These are phyloP conservation scores for Podospora tetraspora DNA, from an alignment of 495 filamentous ascomycete genomes.

Conservation along the genomic window DNA sequence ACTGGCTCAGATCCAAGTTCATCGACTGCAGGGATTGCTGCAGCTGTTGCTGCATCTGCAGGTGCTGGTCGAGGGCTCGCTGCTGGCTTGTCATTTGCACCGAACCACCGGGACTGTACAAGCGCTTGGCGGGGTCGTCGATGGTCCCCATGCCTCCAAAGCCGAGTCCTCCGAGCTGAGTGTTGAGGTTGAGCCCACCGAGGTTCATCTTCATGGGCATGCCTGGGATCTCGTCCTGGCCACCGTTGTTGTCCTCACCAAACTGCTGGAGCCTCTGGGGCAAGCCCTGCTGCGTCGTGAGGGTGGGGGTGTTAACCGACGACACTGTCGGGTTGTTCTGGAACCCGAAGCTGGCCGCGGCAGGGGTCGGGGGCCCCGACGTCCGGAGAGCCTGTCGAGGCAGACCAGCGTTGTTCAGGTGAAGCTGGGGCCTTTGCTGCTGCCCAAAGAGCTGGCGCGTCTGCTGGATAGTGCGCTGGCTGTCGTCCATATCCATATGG, in stretches of 20 bases:
- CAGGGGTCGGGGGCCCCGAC: conserved; percentile 82
- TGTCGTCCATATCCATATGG: conserved; percentile 54
- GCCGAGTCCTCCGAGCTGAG: conserved; percentile 32
- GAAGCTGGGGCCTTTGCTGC: conserved; percentile 65
- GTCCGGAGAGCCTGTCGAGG: conserved; percentile 75
- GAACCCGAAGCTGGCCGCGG: conserved; percentile 63
- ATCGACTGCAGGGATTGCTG: conserved; percentile 61
- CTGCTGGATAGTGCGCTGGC: conserved; percentile 56
- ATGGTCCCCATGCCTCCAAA: conserved; percentile 56
- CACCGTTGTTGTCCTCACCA: conserved; percentile 44
- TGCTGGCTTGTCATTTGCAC: conserved; percentile 51
- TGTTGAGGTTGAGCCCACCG: conserved; percentile 45
- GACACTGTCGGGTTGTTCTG: conserved; percentile 97
- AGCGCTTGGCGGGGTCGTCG: conserved; percentile 88
- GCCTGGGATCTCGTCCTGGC: conserved; percentile 53
- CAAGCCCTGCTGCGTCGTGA: conserved; percentile 55
- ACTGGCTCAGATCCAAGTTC: conserved; percentile 59
- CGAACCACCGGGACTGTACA: conserved; percentile 80
- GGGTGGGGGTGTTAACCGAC: conserved; percentile 89
- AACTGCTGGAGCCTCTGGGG: conserved; percentile 42
- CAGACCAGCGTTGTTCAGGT: conserved; percentile 60
- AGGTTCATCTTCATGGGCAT: conserved; percentile 58
- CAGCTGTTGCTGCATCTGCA: conserved; percentile 39
- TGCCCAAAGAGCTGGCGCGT: conserved; percentile 65
- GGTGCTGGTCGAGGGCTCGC: conserved; percentile 30